Evolutionary conservation across 805 yeast species (phyloP), one percentile per base, ranked within the genome.

Genomic region (Candida gorgasii): DNA sequence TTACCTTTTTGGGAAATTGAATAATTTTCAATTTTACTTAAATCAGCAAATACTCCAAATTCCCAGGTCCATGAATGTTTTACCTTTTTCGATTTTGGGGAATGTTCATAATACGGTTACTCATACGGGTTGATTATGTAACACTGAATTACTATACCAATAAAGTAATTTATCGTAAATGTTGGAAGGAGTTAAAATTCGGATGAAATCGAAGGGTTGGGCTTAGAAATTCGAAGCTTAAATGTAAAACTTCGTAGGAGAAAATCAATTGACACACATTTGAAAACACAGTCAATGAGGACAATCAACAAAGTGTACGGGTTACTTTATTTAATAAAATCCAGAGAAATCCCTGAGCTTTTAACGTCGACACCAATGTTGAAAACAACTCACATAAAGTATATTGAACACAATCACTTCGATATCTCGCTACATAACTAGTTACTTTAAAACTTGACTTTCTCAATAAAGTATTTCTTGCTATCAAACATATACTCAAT

Each of bases 401-500:
- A 26, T 12, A 26, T 11, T 26, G 13, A 11, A 26, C 29, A 26
- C n/a, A 26, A 14, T 14, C 13, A 26, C 14, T 6, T 26, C n/a
- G 29, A 26, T 26, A 7, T 12, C 29, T 26, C n/a, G 29, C 29
- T 26, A 26, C 29, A 26, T 26, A 26, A 26, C 29, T 26, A 26
- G 14, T 26, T 26, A 26, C n/a, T 26, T 26, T 11, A 14, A 26
- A 26, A 26, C 29, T 26, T 26, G 29, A 26, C 29, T 26, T 26
- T 26, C 29, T 26, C 29, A 11, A 26, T 26, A 26, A 26, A 26
- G 29, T 26, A 26, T 26, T 26, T 26, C 29, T 26, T 26, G 29
- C 29, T 26, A 26, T 26, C 29, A 26, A 26, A 26, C 29, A 26
- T 26, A 26, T 26, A 26, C 29, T 26, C 29, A 26, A 26, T 26